Base-by-base conservation (phyloP, 2,329 filamentous ascomycete genomes). In the Tolypocladium ophioglossoides region DNA sequence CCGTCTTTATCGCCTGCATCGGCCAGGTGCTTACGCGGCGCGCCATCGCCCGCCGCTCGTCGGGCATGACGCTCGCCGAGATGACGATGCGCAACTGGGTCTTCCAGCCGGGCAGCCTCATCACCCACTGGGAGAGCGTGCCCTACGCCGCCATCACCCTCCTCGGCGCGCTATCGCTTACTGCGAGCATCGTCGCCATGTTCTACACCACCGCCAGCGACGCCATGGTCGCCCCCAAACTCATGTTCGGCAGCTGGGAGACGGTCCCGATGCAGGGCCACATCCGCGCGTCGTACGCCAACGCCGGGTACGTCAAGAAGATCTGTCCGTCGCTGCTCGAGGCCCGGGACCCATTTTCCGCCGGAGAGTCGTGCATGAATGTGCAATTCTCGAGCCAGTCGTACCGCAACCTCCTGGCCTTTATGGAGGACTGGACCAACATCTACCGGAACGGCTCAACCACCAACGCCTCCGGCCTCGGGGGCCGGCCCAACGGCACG, bases 161-260 rank as follows among this genome's bases (percentile, higher is more conserved):
- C 0, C 70, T 91, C 1, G 89, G 88, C 0, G 64, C 77, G 1
- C 62, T 90, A 2, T 81, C 85, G 0, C 66, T 92, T 16, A 70
- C 81, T 1, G 84, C 85, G 2, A 83, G 87, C 0, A 56, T 90
- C 2, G 74, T 83, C 1, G 81, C 84, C 0, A 83, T 86, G 62
- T 76, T 92, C 7, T 94, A 91, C 64, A 89, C 86, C 0, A 87
- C 87, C 2, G 88, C 88, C 0, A 86, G 86, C 0, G 85, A 89
- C 58, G 84, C 87, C 10, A 73, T 92, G 62, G 86, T 92, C 0
- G 78, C 86, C 3, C 89, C 89, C 0, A 86, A 87, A 61, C 74
- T 92, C 8, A 83, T 78, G 52, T 79, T 78, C 56, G 80, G 83
- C 0, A 64, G 66, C 1, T 79, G 78, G 71, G 68, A 84, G 44